phyloP scores from a whole-genome alignment of 768 basidiomycete genomes.

The Rhodotorula diobovata region DNA sequence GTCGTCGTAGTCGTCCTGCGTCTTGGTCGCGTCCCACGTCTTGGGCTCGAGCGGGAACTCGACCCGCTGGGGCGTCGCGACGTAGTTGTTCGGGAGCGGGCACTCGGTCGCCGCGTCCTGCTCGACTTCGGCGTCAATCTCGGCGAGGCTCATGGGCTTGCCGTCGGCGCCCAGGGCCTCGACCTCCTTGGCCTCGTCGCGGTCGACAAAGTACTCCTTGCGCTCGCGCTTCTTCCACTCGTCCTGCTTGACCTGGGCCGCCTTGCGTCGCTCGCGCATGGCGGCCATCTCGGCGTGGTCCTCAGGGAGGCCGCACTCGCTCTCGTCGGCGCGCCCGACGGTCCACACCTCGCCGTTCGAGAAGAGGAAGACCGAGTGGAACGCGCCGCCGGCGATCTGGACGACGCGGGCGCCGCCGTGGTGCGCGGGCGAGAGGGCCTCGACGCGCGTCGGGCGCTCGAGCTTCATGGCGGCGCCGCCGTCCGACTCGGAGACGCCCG shows the following conservation, averaged over 20 bases:
- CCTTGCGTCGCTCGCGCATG: slow-evolving; percentile 42
- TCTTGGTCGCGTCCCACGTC: slow-evolving; percentile 37
- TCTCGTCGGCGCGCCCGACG: slow-evolving; percentile 75
- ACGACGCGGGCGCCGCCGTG: slow-evolving; percentile 50
- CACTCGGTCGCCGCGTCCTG: slow-evolving; percentile 42
- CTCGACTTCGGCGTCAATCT: slow-evolving; percentile 39
- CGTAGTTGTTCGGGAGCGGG: slow-evolving; percentile 45
- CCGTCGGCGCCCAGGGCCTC: background rate
- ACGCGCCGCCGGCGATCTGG: slow-evolving; percentile 75
- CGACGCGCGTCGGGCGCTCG: slow-evolving; percentile 55
- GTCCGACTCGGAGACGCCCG: slow-evolving; percentile 53
- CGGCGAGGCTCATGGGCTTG: slow-evolving; percentile 7
- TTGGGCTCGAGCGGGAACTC: slow-evolving; percentile 49
- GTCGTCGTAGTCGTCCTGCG: slow-evolving; percentile 40
- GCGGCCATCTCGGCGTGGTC: slow-evolving; percentile 50
- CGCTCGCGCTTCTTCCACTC: slow-evolving; percentile 19
- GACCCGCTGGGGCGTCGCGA: slow-evolving; percentile 46
- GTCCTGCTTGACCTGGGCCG: slow-evolving; percentile 37
- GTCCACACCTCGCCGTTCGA: slow-evolving; percentile 76
- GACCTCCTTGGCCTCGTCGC: background rate
- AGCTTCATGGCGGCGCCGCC: slow-evolving; percentile 49
- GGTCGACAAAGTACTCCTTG: background rate
- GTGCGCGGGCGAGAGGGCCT: slow-evolving; percentile 44
- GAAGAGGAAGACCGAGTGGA: slow-evolving; percentile 86
- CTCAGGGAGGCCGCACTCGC: slow-evolving; percentile 64